Evolutionary conservation across 1,284 basidiomycete genomes (phyloP).

Genomic region (Afroboletus lepidellus): DNA sequence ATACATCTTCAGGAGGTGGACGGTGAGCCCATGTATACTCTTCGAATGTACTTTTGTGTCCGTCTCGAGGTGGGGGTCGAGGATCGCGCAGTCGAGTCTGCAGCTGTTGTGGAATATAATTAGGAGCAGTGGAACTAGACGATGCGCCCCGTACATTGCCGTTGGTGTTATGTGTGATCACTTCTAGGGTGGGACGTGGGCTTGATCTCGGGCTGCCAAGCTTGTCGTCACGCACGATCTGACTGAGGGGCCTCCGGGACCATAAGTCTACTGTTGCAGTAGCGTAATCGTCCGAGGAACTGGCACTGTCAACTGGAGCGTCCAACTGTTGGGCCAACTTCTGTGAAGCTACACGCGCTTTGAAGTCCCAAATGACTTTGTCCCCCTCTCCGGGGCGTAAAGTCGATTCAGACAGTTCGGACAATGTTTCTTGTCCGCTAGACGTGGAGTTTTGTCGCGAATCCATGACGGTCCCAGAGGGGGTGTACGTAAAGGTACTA

Average conservation of each 20-base stretch:
- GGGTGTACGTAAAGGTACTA: conserved; percentile 21
- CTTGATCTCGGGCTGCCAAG: conserved; percentile 17
- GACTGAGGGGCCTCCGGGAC: conserved; percentile 34
- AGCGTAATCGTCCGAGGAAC: conserved; percentile 31
- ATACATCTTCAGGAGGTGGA: conserved; percentile 91
- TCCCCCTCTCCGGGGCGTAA: conserved; percentile 33
- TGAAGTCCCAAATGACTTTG: conserved; percentile 33
- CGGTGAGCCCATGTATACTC: conserved; percentile 81
- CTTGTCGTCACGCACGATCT: conserved; percentile 26
- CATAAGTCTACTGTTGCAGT: conserved; percentile 32
- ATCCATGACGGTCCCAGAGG: conserved; percentile 26
- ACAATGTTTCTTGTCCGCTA: conserved; percentile 34
- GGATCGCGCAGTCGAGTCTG: conserved; percentile 20
- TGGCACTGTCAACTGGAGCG: conserved; percentile 20
- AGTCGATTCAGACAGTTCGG: conserved; percentile 33
- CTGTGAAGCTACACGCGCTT: conserved; percentile 19
- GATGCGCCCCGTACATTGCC: conserved; percentile 19
- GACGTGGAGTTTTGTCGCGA: conserved; percentile 29
- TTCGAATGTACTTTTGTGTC: conserved; percentile 57
- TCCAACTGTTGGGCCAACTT: conserved; percentile 20
- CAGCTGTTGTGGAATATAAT: conserved; percentile 22
- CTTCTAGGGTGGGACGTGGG: conserved; percentile 33
- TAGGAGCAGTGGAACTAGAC: conserved; percentile 16
- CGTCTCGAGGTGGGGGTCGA: conserved; percentile 30
- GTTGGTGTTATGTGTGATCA: conserved; percentile 27